These are phyloP conservation scores for Verticillium tricorpus DNA, from an alignment of 2,329 filamentous ascomycete species.

Conservation along the genomic window DNA sequence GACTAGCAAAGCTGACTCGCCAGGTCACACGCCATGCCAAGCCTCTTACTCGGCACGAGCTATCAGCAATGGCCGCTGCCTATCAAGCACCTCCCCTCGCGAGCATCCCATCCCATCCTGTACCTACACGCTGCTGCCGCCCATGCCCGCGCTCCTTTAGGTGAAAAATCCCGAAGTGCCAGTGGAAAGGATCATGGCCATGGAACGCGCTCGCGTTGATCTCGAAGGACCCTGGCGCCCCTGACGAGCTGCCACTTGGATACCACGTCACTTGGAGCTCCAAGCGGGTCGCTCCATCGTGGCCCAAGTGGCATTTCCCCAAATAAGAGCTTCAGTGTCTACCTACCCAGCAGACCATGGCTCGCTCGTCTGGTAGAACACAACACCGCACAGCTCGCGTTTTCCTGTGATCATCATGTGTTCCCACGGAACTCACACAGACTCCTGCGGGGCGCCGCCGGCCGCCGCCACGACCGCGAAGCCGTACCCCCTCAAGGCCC, in stretches of 20 bases:
- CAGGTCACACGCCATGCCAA: not conserved
- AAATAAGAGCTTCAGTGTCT: not conserved
- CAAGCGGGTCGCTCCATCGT: not conserved
- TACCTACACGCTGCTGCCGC: not conserved
- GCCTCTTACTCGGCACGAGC: not conserved
- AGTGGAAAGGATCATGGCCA: not conserved
- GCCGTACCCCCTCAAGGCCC: slow-evolving; percentile 7
- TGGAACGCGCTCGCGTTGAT: not conserved
- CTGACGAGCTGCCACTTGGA: not conserved
- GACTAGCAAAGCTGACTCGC: not conserved
- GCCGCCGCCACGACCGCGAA: slow-evolving; percentile 8
- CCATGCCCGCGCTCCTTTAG: not conserved
- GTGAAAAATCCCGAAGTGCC: not conserved
- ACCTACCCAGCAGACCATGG: too few species aligned
- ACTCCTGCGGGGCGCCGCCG: not conserved
- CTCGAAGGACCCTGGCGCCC: not conserved
- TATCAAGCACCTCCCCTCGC: not conserved
- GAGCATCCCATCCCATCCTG: not conserved
- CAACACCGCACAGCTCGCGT: not conserved
- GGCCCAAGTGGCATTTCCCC: not conserved
- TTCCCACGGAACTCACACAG: slow-evolving; percentile 1
- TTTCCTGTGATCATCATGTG: slow-evolving; percentile 1
- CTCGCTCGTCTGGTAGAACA: not conserved
- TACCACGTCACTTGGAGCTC: not conserved
- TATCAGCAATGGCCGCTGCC: too few species aligned